These are phyloP conservation scores for Fusarium globosum DNA, from an alignment of 2,329 filamentous ascomycete species.

Conservation along the genomic window DNA sequence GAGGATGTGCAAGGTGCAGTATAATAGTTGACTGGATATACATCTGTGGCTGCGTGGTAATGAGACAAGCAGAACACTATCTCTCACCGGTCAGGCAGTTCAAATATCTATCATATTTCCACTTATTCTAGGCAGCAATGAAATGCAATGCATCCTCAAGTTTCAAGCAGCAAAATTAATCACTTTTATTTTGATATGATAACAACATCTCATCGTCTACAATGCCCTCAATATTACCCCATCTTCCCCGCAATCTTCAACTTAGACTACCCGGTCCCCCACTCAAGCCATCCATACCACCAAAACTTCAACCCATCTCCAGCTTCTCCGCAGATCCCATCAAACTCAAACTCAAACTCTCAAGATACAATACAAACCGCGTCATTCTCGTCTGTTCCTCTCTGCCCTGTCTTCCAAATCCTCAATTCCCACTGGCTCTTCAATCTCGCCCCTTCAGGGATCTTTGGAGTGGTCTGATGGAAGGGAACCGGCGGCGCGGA, in stretches of 20 bases:
- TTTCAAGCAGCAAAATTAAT: not conserved
- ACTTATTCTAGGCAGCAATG: not conserved
- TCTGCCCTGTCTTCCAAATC: not conserved
- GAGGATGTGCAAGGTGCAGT: not conserved
- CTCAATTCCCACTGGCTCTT: not conserved
- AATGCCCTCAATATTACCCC: constrained; percentile 18
- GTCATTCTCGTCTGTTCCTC: constrained; percentile 16
- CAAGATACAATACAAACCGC: not conserved
- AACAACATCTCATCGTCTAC: not conserved
- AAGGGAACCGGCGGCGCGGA: constrained; percentile 13
- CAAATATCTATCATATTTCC: not conserved
- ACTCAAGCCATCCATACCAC: constrained; percentile 23
- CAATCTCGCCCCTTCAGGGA: not conserved
- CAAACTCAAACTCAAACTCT: not conserved
- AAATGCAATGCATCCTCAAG: not conserved
- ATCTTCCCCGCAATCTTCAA: constrained; percentile 38
- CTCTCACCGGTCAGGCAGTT: not conserved
- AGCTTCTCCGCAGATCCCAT: constrained; percentile 14
- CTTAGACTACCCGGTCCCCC: constrained; percentile 37
- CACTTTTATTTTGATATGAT: not conserved
- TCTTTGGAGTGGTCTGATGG: constrained; percentile 23
- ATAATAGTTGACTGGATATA: not conserved
- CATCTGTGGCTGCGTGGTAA: constrained; percentile 1
- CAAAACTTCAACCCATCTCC: not conserved
- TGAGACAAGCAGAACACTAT: constrained; percentile 17